Percentiles rank a stretch among this genome's conserved stretches.
Conservation (phyloP, 257 asterid genomes). For the Solanum dulcamara region DNA sequence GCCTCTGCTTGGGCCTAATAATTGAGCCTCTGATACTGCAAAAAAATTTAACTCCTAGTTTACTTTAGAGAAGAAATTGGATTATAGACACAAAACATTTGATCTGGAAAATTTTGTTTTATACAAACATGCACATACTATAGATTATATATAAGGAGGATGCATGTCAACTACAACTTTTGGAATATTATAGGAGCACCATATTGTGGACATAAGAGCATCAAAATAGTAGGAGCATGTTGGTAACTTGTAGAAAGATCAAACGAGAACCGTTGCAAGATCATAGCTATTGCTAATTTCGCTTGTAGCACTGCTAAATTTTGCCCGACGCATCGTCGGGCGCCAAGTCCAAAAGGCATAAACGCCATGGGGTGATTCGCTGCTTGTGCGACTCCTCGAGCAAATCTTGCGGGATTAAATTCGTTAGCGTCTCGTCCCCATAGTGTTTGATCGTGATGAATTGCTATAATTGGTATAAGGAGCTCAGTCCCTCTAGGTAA, state of each 20-base stretch:
- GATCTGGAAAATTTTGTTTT: not conserved
- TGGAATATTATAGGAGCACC: conserved; percentile 34
- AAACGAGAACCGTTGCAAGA: conserved; percentile 44
- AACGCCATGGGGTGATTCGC: conserved; percentile 19
- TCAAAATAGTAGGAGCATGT: conserved; percentile 60
- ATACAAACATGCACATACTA: not conserved
- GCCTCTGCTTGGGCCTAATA: not conserved
- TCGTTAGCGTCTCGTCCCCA: conserved; percentile 74
- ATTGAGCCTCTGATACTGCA: not conserved
- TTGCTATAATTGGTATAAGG: conserved; percentile 65
- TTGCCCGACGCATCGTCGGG: conserved; percentile 69
- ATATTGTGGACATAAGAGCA: conserved; percentile 63
- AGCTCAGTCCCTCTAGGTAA: conserved; percentile 59
- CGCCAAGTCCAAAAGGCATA: conserved; percentile 69
- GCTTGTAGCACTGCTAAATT: conserved; percentile 69
- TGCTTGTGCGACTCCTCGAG: conserved; percentile 12
- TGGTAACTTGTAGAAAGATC: conserved; percentile 43
- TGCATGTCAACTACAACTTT: not conserved
- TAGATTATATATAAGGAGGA: not conserved
- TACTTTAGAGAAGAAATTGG: not conserved
- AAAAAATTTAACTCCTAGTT: not conserved
- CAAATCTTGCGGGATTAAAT: conserved; percentile 57
- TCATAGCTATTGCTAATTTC: conserved; percentile 61
- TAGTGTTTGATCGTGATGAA: conserved; percentile 48
- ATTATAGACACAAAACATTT: not conserved